Evolutionary conservation across 2,329 filamentous ascomycete genomes (phyloP), one percentile per base, ranked within the genome.

Genomic region (Paraphaeosphaeria minitans): DNA sequence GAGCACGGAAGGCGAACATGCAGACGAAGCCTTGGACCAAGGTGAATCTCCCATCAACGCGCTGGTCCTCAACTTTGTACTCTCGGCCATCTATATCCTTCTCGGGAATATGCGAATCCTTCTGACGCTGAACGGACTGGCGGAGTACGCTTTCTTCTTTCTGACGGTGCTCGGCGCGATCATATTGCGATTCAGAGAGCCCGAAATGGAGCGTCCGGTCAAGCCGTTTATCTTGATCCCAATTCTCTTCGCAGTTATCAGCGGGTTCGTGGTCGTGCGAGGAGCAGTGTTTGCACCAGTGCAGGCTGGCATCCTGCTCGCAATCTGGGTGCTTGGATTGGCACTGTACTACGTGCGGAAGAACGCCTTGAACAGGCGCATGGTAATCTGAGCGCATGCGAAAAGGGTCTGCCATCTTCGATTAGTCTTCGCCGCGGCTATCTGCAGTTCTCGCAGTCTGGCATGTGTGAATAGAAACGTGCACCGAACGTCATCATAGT

Each of bases 61-160:
- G 0, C 66, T 77, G 16, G 51, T 77, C 12, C 67, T 77, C 31
- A 74, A 69, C 58, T 71, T 68, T 0, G 35, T 72, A 1, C 57
- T 77, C n/a, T 83, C 84, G 0, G 72, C 84, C 0, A 60, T 87
- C 0, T 89, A 88, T 69, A 87, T 89, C 43, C 73, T 88, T 0
- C 75, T 88, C 0, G 86, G 86, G 7, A 85, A 82, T 69, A 89
- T 89, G 79, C 83, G 86, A 19, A 83, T 85, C 0, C 79, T 89
- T 0, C 72, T 89, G 10, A 88, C 86, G 0, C 84, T 77, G 39
- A 77, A 77, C 29, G 74, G 74, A 1, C 66, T 77, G 8, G 73
- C 70, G 0, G 74, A 76, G 49, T 88, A 86, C 63, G 82, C 85
- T 0, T 89, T 89, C 74, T 89, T 88, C 78, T 87, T 88, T 70